Evolutionary conservation across 805 yeast species (phyloP).

Genomic region (Starmerella vaccinii): DNA sequence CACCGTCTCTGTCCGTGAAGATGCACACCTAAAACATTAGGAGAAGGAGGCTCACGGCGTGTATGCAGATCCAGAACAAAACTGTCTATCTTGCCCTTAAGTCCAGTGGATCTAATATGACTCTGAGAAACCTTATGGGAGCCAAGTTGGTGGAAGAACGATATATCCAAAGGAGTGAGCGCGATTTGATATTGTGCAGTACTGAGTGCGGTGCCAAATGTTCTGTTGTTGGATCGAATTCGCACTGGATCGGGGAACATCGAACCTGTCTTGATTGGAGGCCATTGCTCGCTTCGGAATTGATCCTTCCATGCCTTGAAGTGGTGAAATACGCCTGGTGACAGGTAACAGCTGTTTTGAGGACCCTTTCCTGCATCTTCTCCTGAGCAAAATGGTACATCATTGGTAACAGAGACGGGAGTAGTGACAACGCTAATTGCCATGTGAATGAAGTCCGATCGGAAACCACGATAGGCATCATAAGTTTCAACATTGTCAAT

Average conservation of each 20-base stretch:
- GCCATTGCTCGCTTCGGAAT: slow-evolving; percentile 65
- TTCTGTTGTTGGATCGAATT: slow-evolving; percentile 30
- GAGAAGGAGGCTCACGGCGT: slow-evolving; percentile 34
- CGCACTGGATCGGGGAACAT: slow-evolving; percentile 39
- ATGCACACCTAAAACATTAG: slow-evolving; percentile 25
- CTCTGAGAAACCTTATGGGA: slow-evolving; percentile 23
- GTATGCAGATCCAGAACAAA: slow-evolving; percentile 62
- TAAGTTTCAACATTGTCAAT: slow-evolving; percentile 42
- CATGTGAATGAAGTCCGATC: slow-evolving; percentile 75
- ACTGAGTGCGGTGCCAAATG: slow-evolving; percentile 47
- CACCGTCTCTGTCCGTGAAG: slow-evolving; percentile 29
- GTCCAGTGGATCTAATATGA: slow-evolving; percentile 48
- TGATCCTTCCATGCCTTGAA: slow-evolving; percentile 81
- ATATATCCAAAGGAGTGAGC: slow-evolving; percentile 59
- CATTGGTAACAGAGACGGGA: slow-evolving; percentile 1
- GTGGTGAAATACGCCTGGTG: slow-evolving; percentile 56
- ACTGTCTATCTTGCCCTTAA: slow-evolving; percentile 49
- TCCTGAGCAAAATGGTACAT: neutral
- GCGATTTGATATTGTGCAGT: slow-evolving; percentile 73
- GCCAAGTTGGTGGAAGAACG: slow-evolving; percentile 46
- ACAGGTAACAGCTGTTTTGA: slow-evolving; percentile 59
- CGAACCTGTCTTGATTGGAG: slow-evolving; percentile 69
- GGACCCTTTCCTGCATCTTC: neutral
- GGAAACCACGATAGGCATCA: slow-evolving; percentile 71
- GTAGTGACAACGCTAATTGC: slow-evolving; percentile 40